Evolutionary conservation across 2,329 filamentous ascomycete genomes (phyloP).

Genomic region (Aspergillus phoenicis): DNA sequence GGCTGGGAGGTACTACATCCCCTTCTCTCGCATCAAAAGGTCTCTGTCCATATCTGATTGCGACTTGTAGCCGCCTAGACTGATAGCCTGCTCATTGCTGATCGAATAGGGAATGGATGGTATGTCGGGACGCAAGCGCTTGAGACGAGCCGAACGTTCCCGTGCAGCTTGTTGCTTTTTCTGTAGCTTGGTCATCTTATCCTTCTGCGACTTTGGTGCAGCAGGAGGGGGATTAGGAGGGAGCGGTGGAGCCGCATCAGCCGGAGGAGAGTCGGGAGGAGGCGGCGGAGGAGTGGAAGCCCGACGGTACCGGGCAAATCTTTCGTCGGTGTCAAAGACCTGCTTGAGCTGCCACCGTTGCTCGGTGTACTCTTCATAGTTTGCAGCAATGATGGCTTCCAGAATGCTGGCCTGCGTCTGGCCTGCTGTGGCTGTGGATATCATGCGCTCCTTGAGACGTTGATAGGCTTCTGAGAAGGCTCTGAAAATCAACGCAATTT

Average conservation of each 20-base stretch:
- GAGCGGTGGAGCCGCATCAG: conserved; percentile 26
- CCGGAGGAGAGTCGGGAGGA: conserved; percentile 23
- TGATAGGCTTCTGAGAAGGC: conserved; percentile 69
- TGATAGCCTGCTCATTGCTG: conserved; percentile 33
- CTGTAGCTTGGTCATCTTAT: conserved; percentile 30
- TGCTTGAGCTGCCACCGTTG: conserved; percentile 67
- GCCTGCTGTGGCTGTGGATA: conserved; percentile 25
- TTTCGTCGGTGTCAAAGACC: conserved; percentile 50
- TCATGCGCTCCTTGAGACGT: conserved; percentile 61
- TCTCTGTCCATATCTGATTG: conserved; percentile 38
- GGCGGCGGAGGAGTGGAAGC: conserved; percentile 32
- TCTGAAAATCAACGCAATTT: conserved; percentile 67
- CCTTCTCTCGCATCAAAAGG: conserved; percentile 29
- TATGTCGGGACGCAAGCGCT: conserved; percentile 34
- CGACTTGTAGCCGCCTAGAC: conserved; percentile 34
- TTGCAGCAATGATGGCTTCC: conserved; percentile 70
- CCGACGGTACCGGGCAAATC: conserved; percentile 36
- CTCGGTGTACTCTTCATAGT: conserved; percentile 72
- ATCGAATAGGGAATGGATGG: conserved; percentile 29
- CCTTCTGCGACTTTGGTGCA: conserved; percentile 20
- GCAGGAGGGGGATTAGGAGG: conserved; percentile 18
- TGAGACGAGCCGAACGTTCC: conserved; percentile 35
- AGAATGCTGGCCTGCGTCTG: conserved; percentile 61
- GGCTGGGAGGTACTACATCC: conserved; percentile 8
- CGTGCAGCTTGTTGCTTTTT: conserved; percentile 30